Conservation (phyloP, 495 filamentous ascomycete genomes). For the Xylaria scruposa region DNA sequence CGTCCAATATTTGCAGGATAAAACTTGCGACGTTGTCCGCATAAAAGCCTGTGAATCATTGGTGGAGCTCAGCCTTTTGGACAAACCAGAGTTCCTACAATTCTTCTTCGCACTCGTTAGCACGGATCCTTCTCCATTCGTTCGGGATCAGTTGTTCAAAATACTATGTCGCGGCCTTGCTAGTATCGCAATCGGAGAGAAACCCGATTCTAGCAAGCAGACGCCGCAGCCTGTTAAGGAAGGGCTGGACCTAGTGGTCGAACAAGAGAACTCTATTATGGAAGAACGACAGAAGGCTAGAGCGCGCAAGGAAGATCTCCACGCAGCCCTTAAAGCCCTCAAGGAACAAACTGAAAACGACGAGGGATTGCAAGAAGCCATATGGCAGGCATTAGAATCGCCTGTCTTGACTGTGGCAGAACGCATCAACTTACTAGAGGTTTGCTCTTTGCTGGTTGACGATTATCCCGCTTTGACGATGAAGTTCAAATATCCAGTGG, state of each 20-base stretch:
- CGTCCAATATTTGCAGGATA: slow-evolving; percentile 78
- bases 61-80: slow-evolving; percentile 75
- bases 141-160: slow-evolving; percentile 72
- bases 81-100: slow-evolving; percentile 64
- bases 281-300: slow-evolving; percentile 72
- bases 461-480: slow-evolving; percentile 67
- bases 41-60: slow-evolving; percentile 83
- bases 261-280: slow-evolving; percentile 67
- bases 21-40: slow-evolving; percentile 79
- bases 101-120: slow-evolving; percentile 76
- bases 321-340: slow-evolving; percentile 75
- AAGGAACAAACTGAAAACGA: slow-evolving; percentile 73
- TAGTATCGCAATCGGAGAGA: slow-evolving; percentile 77
- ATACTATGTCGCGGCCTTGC: slow-evolving; percentile 76
- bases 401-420: slow-evolving; percentile 70
- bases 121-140: slow-evolving; percentile 79
- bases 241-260: slow-evolving; percentile 71
- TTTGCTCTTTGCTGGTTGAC: slow-evolving; percentile 77
- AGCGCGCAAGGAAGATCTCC: slow-evolving; percentile 75
- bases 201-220: slow-evolving; percentile 38
- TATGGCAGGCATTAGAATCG: slow-evolving; percentile 82
- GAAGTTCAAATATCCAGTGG: slow-evolving; percentile 70
- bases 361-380: slow-evolving; percentile 64
- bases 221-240: slow-evolving; percentile 46
- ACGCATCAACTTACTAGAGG: slow-evolving; percentile 74